A percentile compares a stretch with the other conserved stretches of the same genome.
phyloP scores from a whole-genome alignment of 768 basidiomycete genomes.

The Gloeostereum incarnatum region DNA sequence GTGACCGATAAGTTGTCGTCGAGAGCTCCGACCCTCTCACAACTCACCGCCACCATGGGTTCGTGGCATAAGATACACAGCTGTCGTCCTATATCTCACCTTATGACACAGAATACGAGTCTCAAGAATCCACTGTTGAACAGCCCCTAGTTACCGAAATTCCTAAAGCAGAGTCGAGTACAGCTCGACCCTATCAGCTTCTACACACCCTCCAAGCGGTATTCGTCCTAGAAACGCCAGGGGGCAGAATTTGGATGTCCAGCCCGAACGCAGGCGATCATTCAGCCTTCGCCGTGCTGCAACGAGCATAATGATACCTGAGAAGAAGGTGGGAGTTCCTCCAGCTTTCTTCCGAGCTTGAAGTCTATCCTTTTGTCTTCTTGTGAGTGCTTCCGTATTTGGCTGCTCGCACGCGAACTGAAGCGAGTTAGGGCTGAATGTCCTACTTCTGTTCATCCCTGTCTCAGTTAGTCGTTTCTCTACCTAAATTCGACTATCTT shows the following conservation, averaged over 20 bases:
- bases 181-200: too few species aligned
- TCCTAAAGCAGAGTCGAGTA: too few species aligned
- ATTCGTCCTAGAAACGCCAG: background rate
- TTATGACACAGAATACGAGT: too few species aligned
- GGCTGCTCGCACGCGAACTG: background rate
- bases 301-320: slow-evolving; percentile 25
- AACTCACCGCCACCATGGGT: too few species aligned
- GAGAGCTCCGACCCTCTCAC: too few species aligned
- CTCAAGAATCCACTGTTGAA: too few species aligned
- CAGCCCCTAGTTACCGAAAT: too few species aligned
- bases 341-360: slow-evolving; percentile 40
- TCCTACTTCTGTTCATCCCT: slow-evolving; percentile 66
- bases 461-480: slow-evolving; percentile 38
- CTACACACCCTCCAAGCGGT: background rate
- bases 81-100: too few species aligned
- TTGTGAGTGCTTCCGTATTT: slow-evolving; percentile 29
- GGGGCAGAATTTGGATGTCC: slow-evolving; percentile 1
- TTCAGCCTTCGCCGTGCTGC: slow-evolving; percentile 11
- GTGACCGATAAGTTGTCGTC: too few species aligned
- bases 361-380: slow-evolving; percentile 45
- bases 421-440: slow-evolving; percentile 49
- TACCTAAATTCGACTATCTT: slow-evolving; percentile 1
- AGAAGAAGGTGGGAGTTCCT: slow-evolving; percentile 27
- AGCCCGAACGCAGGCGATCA: slow-evolving; percentile 6
- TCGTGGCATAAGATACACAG: too few species aligned